Base-by-base conservation (phyloP, 1,139 yeast genomes). In the Candida glucosophila region DNA sequence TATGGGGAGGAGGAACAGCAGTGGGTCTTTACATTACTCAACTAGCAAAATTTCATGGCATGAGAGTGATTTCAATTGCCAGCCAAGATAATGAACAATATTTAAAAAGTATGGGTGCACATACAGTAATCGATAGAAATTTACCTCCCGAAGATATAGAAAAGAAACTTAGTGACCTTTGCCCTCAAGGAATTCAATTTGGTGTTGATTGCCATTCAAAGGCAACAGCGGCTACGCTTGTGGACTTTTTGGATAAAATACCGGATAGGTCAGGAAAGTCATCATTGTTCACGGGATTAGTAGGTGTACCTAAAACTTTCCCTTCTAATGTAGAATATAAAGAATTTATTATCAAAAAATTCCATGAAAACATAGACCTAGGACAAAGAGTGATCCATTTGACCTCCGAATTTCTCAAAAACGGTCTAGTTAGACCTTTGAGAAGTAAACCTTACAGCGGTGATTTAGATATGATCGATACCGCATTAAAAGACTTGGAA, bases 1-100 rank as follows among this genome's bases (percentile, higher is more conserved):
- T 66, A 12, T 66, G 72, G 71, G 73, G 73, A 24, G 73, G 68
- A 3, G 53, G 68, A 8, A 60, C 69, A 14, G 62, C 61, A 14
- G 67, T 62, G 17, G 72, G 72, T 1, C 40, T 61, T 6, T 59
- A 58, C 32, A 41, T 55, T 8, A 48, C 56, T 12, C 73, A 66
- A 34, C 34, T 65, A 15, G 67, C 70, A 2, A 61, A 49, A 31
- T 34, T 55, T 22, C 51, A 58, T 13, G 61, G 59, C 1, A 40
- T 59, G 20, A 55, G 47, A 19, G 66, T 66, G n/a, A 47, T 63
- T 17, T 49, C 62, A 3, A 46, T 65, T 8, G 57, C 72, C 2
- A 49, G 68, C 17, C 25, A 29, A 9, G 47, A 42, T 17, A 60
- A 64, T 37, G 40, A 42, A 18, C 37, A 40, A 0, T 58, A 55